These are phyloP conservation scores for Pisolithus albus DNA, from an alignment of 768 basidiomycete species.

Conservation along the genomic window DNA sequence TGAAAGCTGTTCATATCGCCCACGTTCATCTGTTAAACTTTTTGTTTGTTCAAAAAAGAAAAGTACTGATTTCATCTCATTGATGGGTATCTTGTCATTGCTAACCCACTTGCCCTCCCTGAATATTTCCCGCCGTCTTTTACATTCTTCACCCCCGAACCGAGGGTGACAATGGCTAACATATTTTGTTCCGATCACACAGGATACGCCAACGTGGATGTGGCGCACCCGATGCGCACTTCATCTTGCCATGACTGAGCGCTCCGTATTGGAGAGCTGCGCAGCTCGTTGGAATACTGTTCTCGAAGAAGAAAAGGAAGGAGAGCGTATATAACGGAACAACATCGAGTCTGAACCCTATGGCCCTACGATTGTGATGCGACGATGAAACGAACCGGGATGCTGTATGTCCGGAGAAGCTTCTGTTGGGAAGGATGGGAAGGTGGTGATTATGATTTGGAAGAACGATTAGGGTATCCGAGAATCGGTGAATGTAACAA, in stretches of 20 bases:
- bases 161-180: conserved; percentile 9
- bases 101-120: not conserved
- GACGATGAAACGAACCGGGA: not conserved
- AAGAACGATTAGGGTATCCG: no score
- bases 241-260: conserved; percentile 41
- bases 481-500: no score
- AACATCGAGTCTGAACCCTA: not conserved
- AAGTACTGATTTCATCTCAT: no score
- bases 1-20: no score
- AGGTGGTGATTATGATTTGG: no score
- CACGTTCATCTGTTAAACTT: no score
- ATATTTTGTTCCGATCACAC: conserved; percentile 3
- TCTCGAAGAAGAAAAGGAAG: conserved; percentile 1
- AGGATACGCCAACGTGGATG: conserved; percentile 35
- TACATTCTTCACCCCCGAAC: conserved; percentile 2
- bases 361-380: not conserved
- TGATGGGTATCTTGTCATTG: no score
- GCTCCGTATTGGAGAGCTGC: conserved; percentile 49
- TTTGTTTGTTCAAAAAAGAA: no score
- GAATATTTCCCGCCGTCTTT: conserved; percentile 1
- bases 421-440: no score
- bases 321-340: not conserved
- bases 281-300: conserved; percentile 35
- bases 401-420: not conserved
- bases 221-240: conserved; percentile 40